Base-by-base conservation (phyloP, 176 grass and related monocot genomes). In the Zizania latifolia region DNA sequence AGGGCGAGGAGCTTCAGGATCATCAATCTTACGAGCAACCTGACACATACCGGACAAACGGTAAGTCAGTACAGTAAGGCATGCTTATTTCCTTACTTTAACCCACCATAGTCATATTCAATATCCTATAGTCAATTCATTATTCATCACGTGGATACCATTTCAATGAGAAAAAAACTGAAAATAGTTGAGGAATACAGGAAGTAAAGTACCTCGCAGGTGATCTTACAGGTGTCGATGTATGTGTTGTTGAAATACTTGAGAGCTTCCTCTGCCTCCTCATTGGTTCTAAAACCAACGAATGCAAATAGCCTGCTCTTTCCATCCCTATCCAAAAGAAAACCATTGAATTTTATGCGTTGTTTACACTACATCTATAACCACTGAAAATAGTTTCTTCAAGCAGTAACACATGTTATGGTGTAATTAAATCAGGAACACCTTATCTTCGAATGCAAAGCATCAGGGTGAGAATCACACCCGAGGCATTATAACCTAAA, bases 241-340 rank as follows among this genome's bases (percentile, higher is more conserved):
- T 92, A 98, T 38, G 91, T 89, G 66, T 94, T 92, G 50, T 94
- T 88, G 78, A 98, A 98, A 75, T 98, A 98, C 2, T 85, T 85
- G 37, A 98, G 74, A 9, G 94, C 91, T 44, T 84, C 91, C 58
- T 91, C 81, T 68, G 88, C 94, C n/a, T 98, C 91, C 59, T 81
- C 78, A 80, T 92, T 92, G 37, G 89, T 86, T 65, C 86, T 85
- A 66, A 94, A 98, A 35, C 94, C 94, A 65, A 98, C 78, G 44
- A 98, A 98, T 33, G 91, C 94, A 84, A 98, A 91, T 41, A 94
- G 94, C 72, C 94, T 89, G 82, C 88, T 94, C 84, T 94, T 94
- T 63, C 94, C 94, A 79, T 94, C 94, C 78, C 89, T 98, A 50
- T 34, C 39, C 16, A 70, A 57, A 72, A 77, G 9, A 75, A 83